Percentiles rank a stretch among this genome's conserved stretches.
Conservation (phyloP, 192 early-diverging fungal species). For the Backusella liffmaniae region DNA sequence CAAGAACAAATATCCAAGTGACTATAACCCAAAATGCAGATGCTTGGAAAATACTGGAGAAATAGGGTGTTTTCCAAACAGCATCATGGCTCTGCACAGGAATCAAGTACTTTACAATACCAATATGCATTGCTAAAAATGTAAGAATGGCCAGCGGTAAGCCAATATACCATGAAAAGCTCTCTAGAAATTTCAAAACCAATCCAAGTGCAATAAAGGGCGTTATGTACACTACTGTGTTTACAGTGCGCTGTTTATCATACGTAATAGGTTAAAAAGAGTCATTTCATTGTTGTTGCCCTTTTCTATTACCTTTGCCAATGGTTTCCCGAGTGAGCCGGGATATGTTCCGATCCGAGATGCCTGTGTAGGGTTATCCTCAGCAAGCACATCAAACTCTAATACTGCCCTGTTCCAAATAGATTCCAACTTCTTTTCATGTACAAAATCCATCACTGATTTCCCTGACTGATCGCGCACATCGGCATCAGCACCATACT, state of each 20-base stretch:
- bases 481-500: constrained; percentile 66
- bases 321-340: constrained; percentile 10
- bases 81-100: constrained; percentile 44
- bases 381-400: constrained; percentile 45
- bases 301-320: constrained; percentile 13
- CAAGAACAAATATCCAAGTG: constrained; percentile 64
- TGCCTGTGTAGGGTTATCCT: constrained; percentile 34
- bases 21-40: constrained; percentile 71
- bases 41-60: constrained; percentile 85
- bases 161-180: constrained; percentile 78
- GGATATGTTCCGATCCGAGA: constrained; percentile 17
- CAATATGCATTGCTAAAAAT: constrained; percentile 55
- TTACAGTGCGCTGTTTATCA: constrained; percentile 48
- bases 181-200: constrained; percentile 52
- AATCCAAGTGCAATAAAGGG: constrained; percentile 68
- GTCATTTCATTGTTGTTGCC: not conserved
- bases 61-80: constrained; percentile 77
- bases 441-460: constrained; percentile 82
- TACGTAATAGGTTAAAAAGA: not conserved
- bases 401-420: constrained; percentile 53
- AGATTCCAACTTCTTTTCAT: constrained; percentile 43
- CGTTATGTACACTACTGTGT: constrained; percentile 65
- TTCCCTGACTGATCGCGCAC: constrained; percentile 74
- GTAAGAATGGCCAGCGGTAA: constrained; percentile 57
- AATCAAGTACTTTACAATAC: constrained; percentile 61